phyloP scores from a whole-genome alignment of 2,329 filamentous ascomycete species.

The Microdochium bolleyi region DNA sequence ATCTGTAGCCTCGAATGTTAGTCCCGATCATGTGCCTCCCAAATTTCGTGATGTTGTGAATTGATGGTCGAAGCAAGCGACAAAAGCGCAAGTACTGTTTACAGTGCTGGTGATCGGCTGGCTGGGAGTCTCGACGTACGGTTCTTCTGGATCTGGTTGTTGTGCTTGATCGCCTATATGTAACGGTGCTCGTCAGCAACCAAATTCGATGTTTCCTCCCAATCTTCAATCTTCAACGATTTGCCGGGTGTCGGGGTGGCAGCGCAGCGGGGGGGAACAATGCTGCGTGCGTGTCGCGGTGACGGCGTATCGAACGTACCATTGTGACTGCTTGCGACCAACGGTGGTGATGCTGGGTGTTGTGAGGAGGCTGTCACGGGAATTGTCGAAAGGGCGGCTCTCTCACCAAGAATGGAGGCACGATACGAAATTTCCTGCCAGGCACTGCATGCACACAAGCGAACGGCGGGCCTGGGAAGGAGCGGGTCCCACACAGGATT shows the following conservation, averaged over 20 bases:
- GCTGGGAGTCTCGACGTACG: constrained; percentile 51
- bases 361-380: not conserved
- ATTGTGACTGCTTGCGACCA: constrained; percentile 1
- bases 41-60: not conserved
- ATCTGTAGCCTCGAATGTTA: constrained; percentile 48
- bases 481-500: not conserved
- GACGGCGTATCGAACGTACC: not conserved
- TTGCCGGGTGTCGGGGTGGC: not conserved
- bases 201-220: not conserved
- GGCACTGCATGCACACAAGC: not conserved
- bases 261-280: not conserved
- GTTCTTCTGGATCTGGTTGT: constrained; percentile 97
- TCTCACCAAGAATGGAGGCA: not conserved
- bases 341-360: not conserved
- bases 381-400: constrained; percentile 1
- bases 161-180: constrained; percentile 93
- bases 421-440: not conserved
- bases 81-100: not conserved
- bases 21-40: constrained; percentile 18
- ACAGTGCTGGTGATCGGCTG: not conserved
- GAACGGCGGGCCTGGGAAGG: not conserved
- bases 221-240: constrained; percentile 1
- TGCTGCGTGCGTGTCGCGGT: not conserved
- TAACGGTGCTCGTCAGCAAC: not conserved
- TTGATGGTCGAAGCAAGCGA: not conserved